Conservation (phyloP, 2,329 filamentous ascomycete species). For the Neocatenulostroma microsporum region DNA sequence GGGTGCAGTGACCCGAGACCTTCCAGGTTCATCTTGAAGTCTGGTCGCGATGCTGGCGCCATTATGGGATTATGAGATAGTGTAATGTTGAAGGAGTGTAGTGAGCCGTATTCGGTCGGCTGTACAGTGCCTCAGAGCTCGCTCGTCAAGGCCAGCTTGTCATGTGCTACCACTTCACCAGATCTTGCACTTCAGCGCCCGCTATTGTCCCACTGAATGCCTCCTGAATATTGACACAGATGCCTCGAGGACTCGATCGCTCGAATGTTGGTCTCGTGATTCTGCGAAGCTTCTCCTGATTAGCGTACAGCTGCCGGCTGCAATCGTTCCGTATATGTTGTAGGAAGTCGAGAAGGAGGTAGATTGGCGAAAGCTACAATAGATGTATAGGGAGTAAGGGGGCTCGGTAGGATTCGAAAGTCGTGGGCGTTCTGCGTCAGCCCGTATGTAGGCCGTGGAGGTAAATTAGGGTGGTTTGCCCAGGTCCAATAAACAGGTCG, state of each 20-base stretch:
- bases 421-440: slow-evolving; percentile 5
- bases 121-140: slow-evolving; percentile 5
- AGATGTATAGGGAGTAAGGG: background rate
- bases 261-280: background rate
- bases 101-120: slow-evolving; percentile 9
- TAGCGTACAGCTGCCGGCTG: no score
- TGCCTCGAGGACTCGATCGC: slow-evolving; percentile 1
- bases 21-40: slow-evolving; percentile 74
- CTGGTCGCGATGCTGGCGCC: slow-evolving; percentile 71
- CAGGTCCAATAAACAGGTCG: slow-evolving; percentile 6
- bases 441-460: slow-evolving; percentile 1
- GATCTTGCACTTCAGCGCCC: no score
- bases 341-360: no score
- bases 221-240: background rate
- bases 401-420: background rate
- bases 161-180: slow-evolving; percentile 11
- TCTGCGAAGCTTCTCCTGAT: no score
- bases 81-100: slow-evolving; percentile 10
- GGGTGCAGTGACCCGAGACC: slow-evolving; percentile 63
- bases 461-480: slow-evolving; percentile 6
- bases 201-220: background rate
- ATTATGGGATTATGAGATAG: slow-evolving; percentile 55
- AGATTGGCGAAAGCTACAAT: background rate
- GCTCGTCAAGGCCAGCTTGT: slow-evolving; percentile 13
- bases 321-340: no score